Evolutionary conservation across 2,329 filamentous ascomycete genomes (phyloP), one percentile per base, ranked within the genome.

Genomic region (Penicillium rolfsii): DNA sequence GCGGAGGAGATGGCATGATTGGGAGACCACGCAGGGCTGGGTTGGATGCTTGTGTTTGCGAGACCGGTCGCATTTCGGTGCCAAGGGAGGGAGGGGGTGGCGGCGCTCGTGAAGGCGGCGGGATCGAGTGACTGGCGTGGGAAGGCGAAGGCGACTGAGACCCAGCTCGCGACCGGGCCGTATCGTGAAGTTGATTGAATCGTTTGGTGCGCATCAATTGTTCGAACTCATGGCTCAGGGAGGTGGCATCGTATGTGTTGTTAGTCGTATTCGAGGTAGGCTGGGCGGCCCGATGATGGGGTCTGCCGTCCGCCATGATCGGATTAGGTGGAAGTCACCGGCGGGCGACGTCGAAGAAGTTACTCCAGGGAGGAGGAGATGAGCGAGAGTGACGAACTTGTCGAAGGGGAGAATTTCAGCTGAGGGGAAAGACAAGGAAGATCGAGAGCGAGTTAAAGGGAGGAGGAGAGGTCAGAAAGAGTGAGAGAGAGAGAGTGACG

Each of bases 191-290:
- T 65, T 93, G 91, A 75, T 91, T 93, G 82, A 97, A 87, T 76
- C 93, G 87, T 81, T 91, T 93, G 60, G 91, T 92, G 75, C 91
- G 89, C 73, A 98, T 84, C 62, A 96, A 82, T 66, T 93, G 89
- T 75, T 96, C 91, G 76, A 97, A 97, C 73, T 92, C 90, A 70
- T 89, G 81, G 55, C 91, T 89, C 70, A 98, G 81, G 61, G 93
- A 91, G 70, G 87, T 84, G 28, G 93, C 91, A 87, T 93, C 90
- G 73, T 89, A 89, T 70, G 86, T 30, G 55, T 62, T 68, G 50
- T n/a, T 40, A 22, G 16, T 53, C 35, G 24, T 30, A 16, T 26
- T 40, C 56, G 68, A 69, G 66, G 66, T 68, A 66, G 70, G 73
- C 57, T 71, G 71, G 60, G 61, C 46, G 22, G 65, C 52, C 60